These are phyloP conservation scores for Acacia melanoxylon DNA, from an alignment of 306 rosid genomes.

Conservation along the genomic window DNA sequence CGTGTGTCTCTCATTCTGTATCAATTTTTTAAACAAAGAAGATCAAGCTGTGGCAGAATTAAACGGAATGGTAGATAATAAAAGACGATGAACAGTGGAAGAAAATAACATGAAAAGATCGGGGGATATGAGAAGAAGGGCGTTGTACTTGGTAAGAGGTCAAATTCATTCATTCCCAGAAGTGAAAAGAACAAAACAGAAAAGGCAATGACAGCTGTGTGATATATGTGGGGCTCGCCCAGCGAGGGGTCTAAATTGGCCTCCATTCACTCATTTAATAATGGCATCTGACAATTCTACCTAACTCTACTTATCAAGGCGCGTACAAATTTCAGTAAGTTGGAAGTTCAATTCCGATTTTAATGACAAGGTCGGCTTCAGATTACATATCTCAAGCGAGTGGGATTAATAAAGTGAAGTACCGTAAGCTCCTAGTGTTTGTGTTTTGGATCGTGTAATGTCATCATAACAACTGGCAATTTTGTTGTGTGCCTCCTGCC, in stretches of 20 bases:
- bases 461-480: conserved; percentile 29
- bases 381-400: background rate
- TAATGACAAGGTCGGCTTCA: conserved; percentile 27
- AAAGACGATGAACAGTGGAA: background rate
- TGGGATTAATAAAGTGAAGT: background rate
- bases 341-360: conserved; percentile 33
- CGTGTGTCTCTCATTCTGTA: no score
- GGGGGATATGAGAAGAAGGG: background rate
- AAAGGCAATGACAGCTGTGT: background rate
- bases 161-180: background rate
- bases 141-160: background rate
- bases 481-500: conserved; percentile 26
- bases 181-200: background rate
- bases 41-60: background rate
- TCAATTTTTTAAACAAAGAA: background rate
- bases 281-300: conserved; percentile 48
- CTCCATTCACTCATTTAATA: conserved; percentile 24
- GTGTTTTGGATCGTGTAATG: background rate
- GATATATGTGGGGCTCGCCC: conserved; percentile 33
- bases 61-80: background rate
- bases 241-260: conserved; percentile 14
- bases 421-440: background rate
- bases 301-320: conserved; percentile 35
- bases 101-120: background rate
- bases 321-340: conserved; percentile 32